phyloP scores from a whole-genome alignment of 805 yeast species.

The Saccharomycopsis guyanensis region DNA sequence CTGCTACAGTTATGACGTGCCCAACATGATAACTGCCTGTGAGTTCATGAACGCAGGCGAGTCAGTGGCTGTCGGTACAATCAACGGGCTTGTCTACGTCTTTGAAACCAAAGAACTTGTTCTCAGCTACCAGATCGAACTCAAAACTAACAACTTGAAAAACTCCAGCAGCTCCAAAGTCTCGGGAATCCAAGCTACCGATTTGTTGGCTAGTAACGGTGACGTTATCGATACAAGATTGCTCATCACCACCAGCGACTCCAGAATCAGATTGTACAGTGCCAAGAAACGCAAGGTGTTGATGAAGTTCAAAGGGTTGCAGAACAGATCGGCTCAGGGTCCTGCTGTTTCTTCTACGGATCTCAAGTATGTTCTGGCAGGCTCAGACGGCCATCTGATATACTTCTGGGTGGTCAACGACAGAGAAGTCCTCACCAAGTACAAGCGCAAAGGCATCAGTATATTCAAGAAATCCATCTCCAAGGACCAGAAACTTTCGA shows the following conservation, averaged over 20 bases:
- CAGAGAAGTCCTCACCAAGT: constrained; percentile 24
- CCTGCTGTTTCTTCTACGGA: constrained; percentile 58
- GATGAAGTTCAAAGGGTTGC: constrained; percentile 64
- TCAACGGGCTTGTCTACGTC: constrained; percentile 58
- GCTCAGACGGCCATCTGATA: constrained; percentile 84
- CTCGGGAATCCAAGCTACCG: constrained; percentile 62
- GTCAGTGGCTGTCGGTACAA: constrained; percentile 64
- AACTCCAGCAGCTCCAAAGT: constrained; percentile 46
- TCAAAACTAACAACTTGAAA: constrained; percentile 33
- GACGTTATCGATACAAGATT: constrained; percentile 32
- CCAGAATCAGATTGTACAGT: constrained; percentile 63
- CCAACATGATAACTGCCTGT: constrained; percentile 66
- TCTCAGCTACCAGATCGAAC: constrained; percentile 36
- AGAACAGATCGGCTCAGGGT: constrained; percentile 65
- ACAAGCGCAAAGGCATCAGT: constrained; percentile 18
- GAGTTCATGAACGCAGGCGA: constrained; percentile 60
- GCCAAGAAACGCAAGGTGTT: constrained; percentile 46
- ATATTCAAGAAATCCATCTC: constrained; percentile 17
- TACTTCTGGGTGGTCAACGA: constrained; percentile 63
- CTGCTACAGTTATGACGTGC: constrained; percentile 51
- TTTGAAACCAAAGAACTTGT: constrained; percentile 60
- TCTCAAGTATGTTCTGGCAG: constrained; percentile 52
- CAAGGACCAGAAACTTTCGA: constrained; percentile 21
- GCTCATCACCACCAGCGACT: constrained; percentile 75
- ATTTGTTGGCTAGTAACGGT: constrained; percentile 12